Evolutionary conservation across 2,329 filamentous ascomycete species (phyloP), one percentile per base, ranked within the genome.

Genomic region (Hymenoscyphus infarciens): DNA sequence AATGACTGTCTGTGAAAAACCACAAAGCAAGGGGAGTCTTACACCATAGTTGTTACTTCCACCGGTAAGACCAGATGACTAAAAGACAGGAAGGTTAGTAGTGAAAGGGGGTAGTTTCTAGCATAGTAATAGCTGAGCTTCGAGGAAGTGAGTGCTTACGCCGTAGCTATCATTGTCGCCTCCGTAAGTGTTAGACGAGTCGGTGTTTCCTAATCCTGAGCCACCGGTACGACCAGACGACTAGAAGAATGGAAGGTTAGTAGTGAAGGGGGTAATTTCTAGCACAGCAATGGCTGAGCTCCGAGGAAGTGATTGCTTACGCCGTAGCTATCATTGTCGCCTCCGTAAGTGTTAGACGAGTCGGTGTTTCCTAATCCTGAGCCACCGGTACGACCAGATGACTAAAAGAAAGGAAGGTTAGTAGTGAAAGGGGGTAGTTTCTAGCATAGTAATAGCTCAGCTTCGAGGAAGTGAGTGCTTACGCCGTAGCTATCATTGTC

Each of bases 141-240:
- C 15, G 39, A 42, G 19, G 27, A 29, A 53, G 38, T 57, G 49
- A 54, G 35, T n/a, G 22, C 64, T 57, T 64, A 66, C 64, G 8
- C 64, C 64, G 57, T 68, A 66, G 64, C 57, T 66, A 39, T 66
- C 64, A 39, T 66, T 63, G 57, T 66, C 60, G 57, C 65, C 66
- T n/a, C 57, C 61, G 39, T 64, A 63, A 53, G 66, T 64, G 55
- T 65, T 31, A 10, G 65, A 66, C 16, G 67, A 65, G 57, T 68
- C 68, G 55, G 27, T 29, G 27, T 68, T 70, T 63, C 61, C 63
- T 38, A 66, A 33, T 49, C 57, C 62, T 38, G 59, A 55, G 19
- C 59, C 42, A 29, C 42, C 42, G 10, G n/a, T 25, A 25, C 52
- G 52, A 11, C 25, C 25, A 55, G 25, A 19, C 8, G 45, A 55